A percentile compares a stretch with the other conserved stretches of the same genome.
These are phyloP conservation scores for Mortierella sp. DNA, from an alignment of 371 early-diverging fungal genomes.

Conservation along the genomic window DNA sequence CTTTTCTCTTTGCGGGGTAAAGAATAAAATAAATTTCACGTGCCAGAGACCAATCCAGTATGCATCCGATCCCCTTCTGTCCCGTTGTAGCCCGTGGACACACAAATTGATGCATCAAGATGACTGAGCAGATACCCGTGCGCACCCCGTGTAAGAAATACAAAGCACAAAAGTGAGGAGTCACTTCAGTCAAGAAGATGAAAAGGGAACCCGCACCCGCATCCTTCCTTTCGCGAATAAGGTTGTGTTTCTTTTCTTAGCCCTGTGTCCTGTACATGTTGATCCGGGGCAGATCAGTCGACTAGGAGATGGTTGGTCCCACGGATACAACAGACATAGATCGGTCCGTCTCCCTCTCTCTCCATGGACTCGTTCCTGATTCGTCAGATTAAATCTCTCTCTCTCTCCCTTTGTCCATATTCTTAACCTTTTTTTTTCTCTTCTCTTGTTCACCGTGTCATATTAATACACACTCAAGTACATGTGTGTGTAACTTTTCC, in stretches of 20 bases:
- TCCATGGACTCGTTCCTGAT: slow-evolving; percentile 2
- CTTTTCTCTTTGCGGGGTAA: too few relatives aligned
- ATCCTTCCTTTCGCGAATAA: not conserved
- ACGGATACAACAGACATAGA: not conserved
- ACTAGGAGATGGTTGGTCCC: not conserved
- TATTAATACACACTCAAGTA: not conserved
- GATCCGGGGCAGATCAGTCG: too few relatives aligned
- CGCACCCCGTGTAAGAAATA: not conserved
- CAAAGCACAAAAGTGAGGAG: not conserved
- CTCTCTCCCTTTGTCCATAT: not conserved
- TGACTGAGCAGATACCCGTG: not conserved
- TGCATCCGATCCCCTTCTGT: not conserved
- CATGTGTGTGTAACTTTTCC: too few relatives aligned
- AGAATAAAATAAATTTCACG: slow-evolving; percentile 3
- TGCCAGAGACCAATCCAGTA: not conserved
- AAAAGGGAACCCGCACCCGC: not conserved
- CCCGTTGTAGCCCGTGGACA: not conserved
- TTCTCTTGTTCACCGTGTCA: not conserved
- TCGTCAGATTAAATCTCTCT: not conserved
- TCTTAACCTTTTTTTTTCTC: not conserved
- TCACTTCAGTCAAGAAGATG: not conserved
- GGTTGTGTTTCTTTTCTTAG: too few relatives aligned
- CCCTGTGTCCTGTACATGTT: too few relatives aligned
- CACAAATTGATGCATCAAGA: not conserved
- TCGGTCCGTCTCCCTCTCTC: not conserved